Evolutionary conservation across 73 alveolate genomes (phyloP).

Genomic region (Paramecium sexaurelia): DNA sequence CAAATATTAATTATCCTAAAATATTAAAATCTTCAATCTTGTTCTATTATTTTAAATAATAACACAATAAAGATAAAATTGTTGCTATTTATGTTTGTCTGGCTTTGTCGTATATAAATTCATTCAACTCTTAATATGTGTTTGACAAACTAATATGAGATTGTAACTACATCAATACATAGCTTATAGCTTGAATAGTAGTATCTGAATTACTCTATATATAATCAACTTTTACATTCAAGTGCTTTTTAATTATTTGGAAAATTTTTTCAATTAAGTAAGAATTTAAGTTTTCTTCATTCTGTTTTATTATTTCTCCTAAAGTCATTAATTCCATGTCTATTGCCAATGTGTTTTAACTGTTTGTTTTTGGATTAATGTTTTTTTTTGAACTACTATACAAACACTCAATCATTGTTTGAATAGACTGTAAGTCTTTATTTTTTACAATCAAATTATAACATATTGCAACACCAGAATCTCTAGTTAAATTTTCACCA

Average conservation of each 20-base stretch:
- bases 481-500: background rate
- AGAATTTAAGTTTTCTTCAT: background rate
- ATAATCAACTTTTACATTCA: background rate
- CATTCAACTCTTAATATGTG: background rate
- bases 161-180: background rate
- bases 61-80: background rate
- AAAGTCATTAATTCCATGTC: constrained; percentile 33
- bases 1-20: background rate
- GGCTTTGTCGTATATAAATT: background rate
- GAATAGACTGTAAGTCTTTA: background rate
- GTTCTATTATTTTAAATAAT: background rate
- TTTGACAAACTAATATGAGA: background rate
- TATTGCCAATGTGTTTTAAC: background rate
- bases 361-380: constrained; percentile 17
- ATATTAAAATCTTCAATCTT: background rate
- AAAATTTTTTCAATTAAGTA: background rate
- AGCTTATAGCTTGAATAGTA: constrained; percentile 5
- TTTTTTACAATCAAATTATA: background rate
- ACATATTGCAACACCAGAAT: constrained; percentile 1
- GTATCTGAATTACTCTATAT: background rate
- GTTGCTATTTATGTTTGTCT: background rate
- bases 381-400: background rate
- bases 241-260: background rate
- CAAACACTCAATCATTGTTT: constrained; percentile 21
- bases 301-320: background rate